Conservation (phyloP, 371 early-diverging fungal species). For the Catenaria anguillulae region DNA sequence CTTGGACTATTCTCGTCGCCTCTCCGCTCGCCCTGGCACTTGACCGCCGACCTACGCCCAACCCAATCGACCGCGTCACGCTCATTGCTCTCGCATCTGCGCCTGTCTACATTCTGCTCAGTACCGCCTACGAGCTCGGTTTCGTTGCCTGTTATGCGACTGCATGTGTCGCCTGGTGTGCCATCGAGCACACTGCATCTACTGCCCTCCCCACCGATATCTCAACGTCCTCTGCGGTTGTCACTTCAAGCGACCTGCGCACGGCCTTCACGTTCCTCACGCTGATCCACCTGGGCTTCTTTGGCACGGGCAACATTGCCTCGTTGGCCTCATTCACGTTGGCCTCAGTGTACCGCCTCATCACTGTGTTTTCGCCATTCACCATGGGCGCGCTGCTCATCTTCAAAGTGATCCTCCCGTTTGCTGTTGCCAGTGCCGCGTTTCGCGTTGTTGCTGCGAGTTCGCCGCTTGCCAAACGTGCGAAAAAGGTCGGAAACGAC, state of each 20-base stretch:
- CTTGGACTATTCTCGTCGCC: no score
- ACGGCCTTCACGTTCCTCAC: slow-evolving; percentile 63
- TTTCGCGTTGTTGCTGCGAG: neutral
- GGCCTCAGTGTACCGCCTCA: slow-evolving; percentile 77
- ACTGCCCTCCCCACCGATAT: slow-evolving; percentile 14
- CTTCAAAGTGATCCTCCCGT: slow-evolving; percentile 78
- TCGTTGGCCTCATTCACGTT: slow-evolving; percentile 71
- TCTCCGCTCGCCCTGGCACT: no score
- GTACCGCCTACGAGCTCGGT: slow-evolving; percentile 42
- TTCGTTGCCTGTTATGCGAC: slow-evolving; percentile 21
- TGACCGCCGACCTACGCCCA: no score
- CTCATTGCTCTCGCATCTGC: slow-evolving; percentile 73
- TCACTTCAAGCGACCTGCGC: slow-evolving; percentile 45
- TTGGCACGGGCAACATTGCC: slow-evolving; percentile 92
- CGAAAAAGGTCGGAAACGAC: slow-evolving; percentile 55
- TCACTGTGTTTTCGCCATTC: slow-evolving; percentile 79
- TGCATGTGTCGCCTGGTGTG: neutral
- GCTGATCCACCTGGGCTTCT: slow-evolving; percentile 83
- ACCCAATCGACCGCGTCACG: slow-evolving; percentile 22
- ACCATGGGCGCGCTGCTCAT: slow-evolving; percentile 73
- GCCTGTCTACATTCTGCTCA: slow-evolving; percentile 69
- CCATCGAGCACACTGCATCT: neutral
- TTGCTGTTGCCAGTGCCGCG: slow-evolving; percentile 47
- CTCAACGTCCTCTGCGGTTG: slow-evolving; percentile 8
- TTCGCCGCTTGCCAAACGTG: slow-evolving; percentile 33